Evolutionary conservation across 2,329 filamentous ascomycete genomes (phyloP).

Genomic region (Aschersonia sp.): DNA sequence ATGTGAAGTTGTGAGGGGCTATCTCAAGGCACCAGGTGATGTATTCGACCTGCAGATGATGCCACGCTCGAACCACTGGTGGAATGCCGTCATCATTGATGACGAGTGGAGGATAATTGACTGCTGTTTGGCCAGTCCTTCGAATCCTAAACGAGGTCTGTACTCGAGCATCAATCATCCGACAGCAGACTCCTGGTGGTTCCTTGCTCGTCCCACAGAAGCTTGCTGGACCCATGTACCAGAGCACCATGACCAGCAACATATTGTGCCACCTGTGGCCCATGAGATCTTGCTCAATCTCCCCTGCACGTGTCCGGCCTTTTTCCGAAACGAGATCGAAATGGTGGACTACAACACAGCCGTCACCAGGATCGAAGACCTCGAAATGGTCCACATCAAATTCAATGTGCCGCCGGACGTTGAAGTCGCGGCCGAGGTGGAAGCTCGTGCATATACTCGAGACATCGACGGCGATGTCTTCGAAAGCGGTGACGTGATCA

Average conservation of each 20-base stretch:
- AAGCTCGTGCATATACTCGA: constrained; percentile 64
- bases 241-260: constrained; percentile 75
- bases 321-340: constrained; percentile 68
- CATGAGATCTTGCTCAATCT: constrained; percentile 77
- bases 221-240: constrained; percentile 95
- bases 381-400: constrained; percentile 86
- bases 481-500: constrained; percentile 76
- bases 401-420: constrained; percentile 80
- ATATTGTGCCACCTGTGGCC: constrained; percentile 77
- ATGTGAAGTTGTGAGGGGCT: constrained; percentile 77
- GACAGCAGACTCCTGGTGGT: constrained; percentile 80
- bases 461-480: constrained; percentile 87
- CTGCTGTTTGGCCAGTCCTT: constrained; percentile 80
- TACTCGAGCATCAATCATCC: constrained; percentile 63
- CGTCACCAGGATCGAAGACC: constrained; percentile 68
- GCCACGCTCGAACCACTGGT: constrained; percentile 90
- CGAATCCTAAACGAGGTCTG: constrained; percentile 62
- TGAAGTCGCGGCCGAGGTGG: constrained; percentile 84
- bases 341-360: constrained; percentile 88
- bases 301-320: constrained; percentile 73
- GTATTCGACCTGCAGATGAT: constrained; percentile 65
- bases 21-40: constrained; percentile 83
- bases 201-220: constrained; percentile 77
- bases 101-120: constrained; percentile 96
- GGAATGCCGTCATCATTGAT: constrained; percentile 89